Evolutionary conservation across 148 eudicot genomes (phyloP), one percentile per base, ranked within the genome.

Genomic region (Diospyros lotus): DNA sequence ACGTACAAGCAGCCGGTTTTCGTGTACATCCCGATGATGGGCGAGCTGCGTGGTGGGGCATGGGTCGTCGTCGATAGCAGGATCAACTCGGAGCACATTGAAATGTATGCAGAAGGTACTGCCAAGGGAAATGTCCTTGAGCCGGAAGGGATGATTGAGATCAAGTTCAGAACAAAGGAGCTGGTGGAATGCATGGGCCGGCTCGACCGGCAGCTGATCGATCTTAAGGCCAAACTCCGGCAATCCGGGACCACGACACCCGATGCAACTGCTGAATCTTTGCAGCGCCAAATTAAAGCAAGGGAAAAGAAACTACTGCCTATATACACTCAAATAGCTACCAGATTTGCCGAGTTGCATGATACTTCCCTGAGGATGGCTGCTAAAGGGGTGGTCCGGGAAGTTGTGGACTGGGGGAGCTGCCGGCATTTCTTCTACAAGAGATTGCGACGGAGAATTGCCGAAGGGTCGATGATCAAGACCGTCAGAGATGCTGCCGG

Each of bases 11-110:
- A 91, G 58, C 97, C 99, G 1, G 98, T 96, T 59, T 91, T 96
- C 48, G 91, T 96, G 6, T 96, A 91, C 70, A 93, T 96, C 69
- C 99, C 99, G 1, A 88, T 84, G 94, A 84, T 85, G 88, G 97
- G 97, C 3, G 99, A 96, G 84, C 99, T 96, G 41, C 97, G 99
- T 60, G 99, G 99, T 13, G 99, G 99, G 58, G 97, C 99, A 0
- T 96, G 99, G 99, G 99, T 96, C 17, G 99, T 96, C 41, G 89
- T 96, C 1, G 99, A 96, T 74, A 93, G 99, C 78, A 84, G 88
- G 74, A 96, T 96, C 53, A 96, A 96, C 70, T 84, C 95, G 18
- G 98, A 96, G 54, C 90, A 93, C 64, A 89, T 96, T 15, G 99
- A 96, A 76, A 96, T 96, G 99, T 96, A 89, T 39, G 99, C 99